Conservation (phyloP, 257 asterid species). For the Solanum verrucosum region DNA sequence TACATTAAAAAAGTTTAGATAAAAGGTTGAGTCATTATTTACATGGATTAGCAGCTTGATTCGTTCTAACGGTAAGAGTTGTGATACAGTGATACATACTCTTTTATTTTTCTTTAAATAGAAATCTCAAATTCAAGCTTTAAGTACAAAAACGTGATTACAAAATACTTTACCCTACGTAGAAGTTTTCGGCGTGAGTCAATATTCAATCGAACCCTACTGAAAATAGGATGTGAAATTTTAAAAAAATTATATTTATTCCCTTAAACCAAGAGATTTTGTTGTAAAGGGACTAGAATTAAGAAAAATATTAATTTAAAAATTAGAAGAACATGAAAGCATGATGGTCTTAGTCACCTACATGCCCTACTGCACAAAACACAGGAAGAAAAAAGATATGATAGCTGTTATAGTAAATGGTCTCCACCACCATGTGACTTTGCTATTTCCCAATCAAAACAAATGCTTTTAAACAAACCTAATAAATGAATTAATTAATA, state of each 20-base stretch:
- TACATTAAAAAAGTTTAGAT: not conserved
- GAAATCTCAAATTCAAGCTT: fast-evolving
- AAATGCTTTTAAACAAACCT: not conserved
- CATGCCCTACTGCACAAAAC: slow-evolving; percentile 12
- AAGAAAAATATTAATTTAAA: not conserved
- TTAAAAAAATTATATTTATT: not conserved
- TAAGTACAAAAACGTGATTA: fast-evolving
- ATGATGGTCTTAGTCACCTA: slow-evolving; percentile 14
- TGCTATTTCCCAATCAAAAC: slow-evolving; percentile 3
- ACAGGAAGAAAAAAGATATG: not conserved
- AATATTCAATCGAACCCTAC: not conserved
- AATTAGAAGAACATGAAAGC: slow-evolving; percentile 6
- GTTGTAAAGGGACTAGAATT: not conserved
- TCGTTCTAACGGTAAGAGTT: not conserved
- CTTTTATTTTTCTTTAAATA: not conserved
- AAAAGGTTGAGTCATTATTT: not conserved
- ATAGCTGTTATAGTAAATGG: slow-evolving; percentile 7
- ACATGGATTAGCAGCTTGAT: not conserved
- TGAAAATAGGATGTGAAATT: not conserved
- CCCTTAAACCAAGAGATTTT: not conserved
- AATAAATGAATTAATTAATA: not conserved
- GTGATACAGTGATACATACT: not conserved
- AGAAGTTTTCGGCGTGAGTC: not conserved
- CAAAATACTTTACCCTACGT: fast-evolving
- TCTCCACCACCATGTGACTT: slow-evolving; percentile 14